Evolutionary conservation across 2,329 filamentous ascomycete genomes (phyloP).

Genomic region (Mariannaea sp.): DNA sequence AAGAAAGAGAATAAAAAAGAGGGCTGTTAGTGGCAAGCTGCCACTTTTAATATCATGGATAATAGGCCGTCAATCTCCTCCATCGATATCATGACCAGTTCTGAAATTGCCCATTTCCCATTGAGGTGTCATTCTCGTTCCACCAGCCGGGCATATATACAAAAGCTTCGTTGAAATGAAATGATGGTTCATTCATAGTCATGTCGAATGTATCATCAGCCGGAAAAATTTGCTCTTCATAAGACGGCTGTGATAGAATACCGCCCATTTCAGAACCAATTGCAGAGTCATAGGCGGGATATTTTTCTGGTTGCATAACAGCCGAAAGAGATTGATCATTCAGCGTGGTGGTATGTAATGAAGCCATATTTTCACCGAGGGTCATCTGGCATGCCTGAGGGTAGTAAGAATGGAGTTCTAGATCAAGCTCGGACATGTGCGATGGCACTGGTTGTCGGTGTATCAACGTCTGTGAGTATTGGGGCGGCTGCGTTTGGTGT

Average conservation of each 20-base stretch:
- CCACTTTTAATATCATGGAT: too few relatives aligned
- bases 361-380: not conserved
- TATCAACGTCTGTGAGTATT: not conserved
- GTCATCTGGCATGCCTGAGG: not conserved
- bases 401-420: not conserved
- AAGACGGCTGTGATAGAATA: not conserved
- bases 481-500: not conserved
- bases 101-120: not conserved
- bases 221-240: not conserved
- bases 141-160: not conserved
- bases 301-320: not conserved
- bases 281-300: not conserved
- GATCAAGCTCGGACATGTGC: not conserved
- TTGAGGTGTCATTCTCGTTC: not conserved
- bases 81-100: too few relatives aligned
- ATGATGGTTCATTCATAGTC: not conserved
- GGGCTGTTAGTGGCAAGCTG: too few relatives aligned
- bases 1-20: too few relatives aligned
- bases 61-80: too few relatives aligned
- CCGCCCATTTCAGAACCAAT: slow-evolving; percentile 1
- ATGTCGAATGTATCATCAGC: not conserved
- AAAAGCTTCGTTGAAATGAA: not conserved
- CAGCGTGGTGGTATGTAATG: not conserved
- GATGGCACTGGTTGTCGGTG: not conserved
- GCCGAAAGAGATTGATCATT: not conserved